Percentiles rank a stretch among this genome's conserved stretches.
These are phyloP conservation scores for Phytophthora uliginosa DNA, from an alignment of 352 stramenopile species.

Conservation along the genomic window DNA sequence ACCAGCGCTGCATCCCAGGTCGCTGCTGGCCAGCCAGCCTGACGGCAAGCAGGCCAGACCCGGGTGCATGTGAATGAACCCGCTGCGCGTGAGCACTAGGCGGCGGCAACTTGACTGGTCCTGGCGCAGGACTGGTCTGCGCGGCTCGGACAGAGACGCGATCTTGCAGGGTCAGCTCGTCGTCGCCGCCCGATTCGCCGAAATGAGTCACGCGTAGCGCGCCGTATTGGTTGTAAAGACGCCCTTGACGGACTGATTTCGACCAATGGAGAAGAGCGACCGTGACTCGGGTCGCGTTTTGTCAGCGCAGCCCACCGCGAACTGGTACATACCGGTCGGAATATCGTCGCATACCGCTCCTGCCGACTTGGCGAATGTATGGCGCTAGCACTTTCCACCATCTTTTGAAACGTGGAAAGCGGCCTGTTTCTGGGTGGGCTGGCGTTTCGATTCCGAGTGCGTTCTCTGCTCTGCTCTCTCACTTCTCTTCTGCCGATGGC, in stretches of 20 bases:
- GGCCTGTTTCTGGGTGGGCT: slow-evolving; percentile 34
- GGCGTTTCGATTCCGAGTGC: slow-evolving; percentile 35
- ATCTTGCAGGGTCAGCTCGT: slow-evolving; percentile 21
- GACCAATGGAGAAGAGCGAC: slow-evolving; percentile 13
- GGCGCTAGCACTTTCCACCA: slow-evolving; percentile 2
- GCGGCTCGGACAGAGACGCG: slow-evolving; percentile 17
- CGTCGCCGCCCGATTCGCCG: slow-evolving; percentile 19
- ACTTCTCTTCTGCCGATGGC: slow-evolving; percentile 47
- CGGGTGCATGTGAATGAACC: neutral
- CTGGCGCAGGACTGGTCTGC: slow-evolving; percentile 15
- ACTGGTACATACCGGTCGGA: neutral
- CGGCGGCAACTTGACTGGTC: slow-evolving; percentile 25
- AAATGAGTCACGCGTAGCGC: slow-evolving; percentile 1
- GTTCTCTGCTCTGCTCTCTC: slow-evolving; percentile 34
- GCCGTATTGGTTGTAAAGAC: slow-evolving; percentile 23
- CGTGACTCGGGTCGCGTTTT: neutral
- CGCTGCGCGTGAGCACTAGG: neutral
- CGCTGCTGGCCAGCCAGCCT: slow-evolving; percentile 28
- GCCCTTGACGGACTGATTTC: slow-evolving; percentile 13
- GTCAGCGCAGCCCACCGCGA: neutral
- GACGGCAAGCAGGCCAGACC: neutral
- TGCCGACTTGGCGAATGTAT: slow-evolving; percentile 7
- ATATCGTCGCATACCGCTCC: slow-evolving; percentile 5
- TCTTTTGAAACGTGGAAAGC: slow-evolving; percentile 20
- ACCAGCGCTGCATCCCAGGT: slow-evolving; percentile 12